phyloP scores from a whole-genome alignment of 2,329 filamentous ascomycete genomes.

The Monosporascus sp. region DNA sequence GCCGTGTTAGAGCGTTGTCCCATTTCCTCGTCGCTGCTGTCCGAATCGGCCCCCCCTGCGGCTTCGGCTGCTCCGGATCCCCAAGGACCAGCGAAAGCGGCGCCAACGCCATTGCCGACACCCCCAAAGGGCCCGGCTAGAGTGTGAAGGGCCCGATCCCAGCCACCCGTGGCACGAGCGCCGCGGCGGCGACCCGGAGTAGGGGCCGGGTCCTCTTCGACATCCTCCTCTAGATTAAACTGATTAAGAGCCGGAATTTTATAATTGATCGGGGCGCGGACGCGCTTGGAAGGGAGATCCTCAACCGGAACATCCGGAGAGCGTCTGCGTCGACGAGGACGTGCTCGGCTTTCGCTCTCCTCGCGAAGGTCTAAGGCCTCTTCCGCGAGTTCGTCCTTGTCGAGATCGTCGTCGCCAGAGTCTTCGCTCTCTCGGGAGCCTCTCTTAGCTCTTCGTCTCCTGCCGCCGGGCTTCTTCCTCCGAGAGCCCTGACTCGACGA shows the following conservation, averaged over 20 bases:
- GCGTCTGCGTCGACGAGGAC: conserved; percentile 44
- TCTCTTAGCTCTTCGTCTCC: conserved; percentile 38
- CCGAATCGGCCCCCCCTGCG: conserved; percentile 78
- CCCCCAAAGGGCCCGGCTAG: conserved; percentile 92
- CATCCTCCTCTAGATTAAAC: conserved; percentile 66
- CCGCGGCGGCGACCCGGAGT: conserved; percentile 65
- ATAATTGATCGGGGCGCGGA: conserved; percentile 72
- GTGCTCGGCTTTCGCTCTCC: conserved; percentile 34
- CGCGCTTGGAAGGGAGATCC: conserved; percentile 46
- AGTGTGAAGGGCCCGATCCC: conserved; percentile 80
- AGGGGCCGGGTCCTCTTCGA: conserved; percentile 63
- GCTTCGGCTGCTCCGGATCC: conserved; percentile 54
- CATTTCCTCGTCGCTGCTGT: conserved; percentile 93
- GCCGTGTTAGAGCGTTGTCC: conserved; percentile 53
- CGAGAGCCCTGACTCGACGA: conserved; percentile 47
- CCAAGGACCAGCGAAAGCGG: conserved; percentile 70
- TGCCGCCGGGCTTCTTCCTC: conserved; percentile 36
- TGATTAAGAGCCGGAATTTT: conserved; percentile 74
- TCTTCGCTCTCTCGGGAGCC: conserved; percentile 44
- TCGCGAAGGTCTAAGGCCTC: conserved; percentile 58
- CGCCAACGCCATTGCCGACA: conserved; percentile 60
- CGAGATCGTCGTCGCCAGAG: conserved; percentile 54
- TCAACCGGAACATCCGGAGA: conserved; percentile 57
- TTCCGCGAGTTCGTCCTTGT: conserved; percentile 60
- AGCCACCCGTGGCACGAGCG: conserved; percentile 51